These are phyloP conservation scores for Abrus pulchellus DNA, from an alignment of 306 rosid species.

Conservation along the genomic window DNA sequence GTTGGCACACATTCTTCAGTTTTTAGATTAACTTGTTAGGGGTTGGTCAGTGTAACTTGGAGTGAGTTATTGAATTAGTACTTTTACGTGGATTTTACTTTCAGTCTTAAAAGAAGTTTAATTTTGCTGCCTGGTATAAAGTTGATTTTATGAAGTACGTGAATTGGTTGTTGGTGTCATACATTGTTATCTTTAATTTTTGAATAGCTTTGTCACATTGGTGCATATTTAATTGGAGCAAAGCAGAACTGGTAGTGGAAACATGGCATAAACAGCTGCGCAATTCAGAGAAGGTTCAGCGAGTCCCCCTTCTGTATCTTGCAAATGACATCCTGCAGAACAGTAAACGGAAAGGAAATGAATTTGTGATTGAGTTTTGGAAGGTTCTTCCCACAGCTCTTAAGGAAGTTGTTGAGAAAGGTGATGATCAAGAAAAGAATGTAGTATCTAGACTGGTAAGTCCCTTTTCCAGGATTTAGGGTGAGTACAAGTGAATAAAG, in stretches of 20 bases:
- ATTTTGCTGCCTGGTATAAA: not conserved
- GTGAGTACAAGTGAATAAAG: conserved; percentile 26
- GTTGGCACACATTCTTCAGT: conserved; percentile 15
- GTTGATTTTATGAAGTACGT: conserved; percentile 9
- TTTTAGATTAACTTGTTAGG: conserved; percentile 21
- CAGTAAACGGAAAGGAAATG: conserved; percentile 95
- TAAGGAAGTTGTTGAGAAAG: conserved; percentile 68
- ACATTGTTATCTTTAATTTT: conserved; percentile 58
- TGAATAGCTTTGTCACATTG: conserved; percentile 89
- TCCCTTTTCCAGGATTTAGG: conserved; percentile 30
- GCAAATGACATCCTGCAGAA: conserved; percentile 97
- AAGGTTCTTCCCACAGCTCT: conserved; percentile 86
- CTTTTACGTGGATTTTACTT: not conserved
- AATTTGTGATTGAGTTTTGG: conserved; percentile 92
- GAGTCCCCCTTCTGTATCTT: conserved; percentile 86
- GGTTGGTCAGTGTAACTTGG: conserved; percentile 31
- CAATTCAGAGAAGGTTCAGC: conserved; percentile 66
- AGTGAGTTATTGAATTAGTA: conserved; percentile 8
- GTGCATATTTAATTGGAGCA: conserved; percentile 93
- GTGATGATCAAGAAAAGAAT: conserved; percentile 68
- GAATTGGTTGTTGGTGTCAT: conserved; percentile 24
- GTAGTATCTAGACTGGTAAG: conserved; percentile 81
- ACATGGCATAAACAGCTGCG: conserved; percentile 91
- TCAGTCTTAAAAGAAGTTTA: not conserved
- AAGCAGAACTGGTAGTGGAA: conserved; percentile 85